Conservation (phyloP, 1,284 basidiomycete species). For the Leccinum pachyderme region DNA sequence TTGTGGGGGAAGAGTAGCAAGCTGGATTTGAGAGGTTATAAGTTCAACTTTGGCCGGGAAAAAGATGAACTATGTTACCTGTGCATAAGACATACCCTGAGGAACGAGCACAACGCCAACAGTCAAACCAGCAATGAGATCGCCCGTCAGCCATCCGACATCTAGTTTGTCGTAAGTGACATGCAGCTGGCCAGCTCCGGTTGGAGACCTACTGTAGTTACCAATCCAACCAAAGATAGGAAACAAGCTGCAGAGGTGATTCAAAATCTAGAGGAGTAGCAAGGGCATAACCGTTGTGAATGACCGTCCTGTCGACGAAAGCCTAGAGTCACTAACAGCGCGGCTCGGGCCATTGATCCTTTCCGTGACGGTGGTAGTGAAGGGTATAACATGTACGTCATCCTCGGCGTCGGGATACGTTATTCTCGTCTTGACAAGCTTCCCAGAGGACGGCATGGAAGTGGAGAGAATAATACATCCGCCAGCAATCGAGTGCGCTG, state of each 20-base stretch:
- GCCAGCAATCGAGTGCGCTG: neutral
- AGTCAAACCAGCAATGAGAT: constrained; percentile 86
- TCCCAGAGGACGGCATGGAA: constrained; percentile 42
- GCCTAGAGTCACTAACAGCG: constrained; percentile 39
- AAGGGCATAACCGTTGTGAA: constrained; percentile 1
- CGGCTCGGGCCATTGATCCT: constrained; percentile 42
- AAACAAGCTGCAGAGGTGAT: constrained; percentile 72
- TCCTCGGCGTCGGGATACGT: constrained; percentile 52
- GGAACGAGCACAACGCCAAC: constrained; percentile 92
- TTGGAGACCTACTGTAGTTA: constrained; percentile 66
- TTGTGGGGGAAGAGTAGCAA: constrained; percentile 83
- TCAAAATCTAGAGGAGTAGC: constrained; percentile 41
- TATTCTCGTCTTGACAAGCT: constrained; percentile 58
- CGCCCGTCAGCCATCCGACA: constrained; percentile 71
- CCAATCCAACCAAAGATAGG: constrained; percentile 83
- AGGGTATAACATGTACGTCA: constrained; percentile 53
- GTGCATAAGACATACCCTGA: constrained; percentile 83
- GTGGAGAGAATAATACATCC: neutral
- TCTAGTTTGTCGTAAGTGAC: constrained; percentile 40
- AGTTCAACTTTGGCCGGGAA: neutral
- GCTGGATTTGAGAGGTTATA: constrained; percentile 38
- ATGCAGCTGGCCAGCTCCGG: neutral
- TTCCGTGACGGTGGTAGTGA: constrained; percentile 49
- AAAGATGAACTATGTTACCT: constrained; percentile 39
- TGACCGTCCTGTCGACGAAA: neutral